Evolutionary conservation across 129 eudicot species (phyloP), one percentile per base, ranked within the genome.

Genomic region (Chrysanthemum lavandulifolium): DNA sequence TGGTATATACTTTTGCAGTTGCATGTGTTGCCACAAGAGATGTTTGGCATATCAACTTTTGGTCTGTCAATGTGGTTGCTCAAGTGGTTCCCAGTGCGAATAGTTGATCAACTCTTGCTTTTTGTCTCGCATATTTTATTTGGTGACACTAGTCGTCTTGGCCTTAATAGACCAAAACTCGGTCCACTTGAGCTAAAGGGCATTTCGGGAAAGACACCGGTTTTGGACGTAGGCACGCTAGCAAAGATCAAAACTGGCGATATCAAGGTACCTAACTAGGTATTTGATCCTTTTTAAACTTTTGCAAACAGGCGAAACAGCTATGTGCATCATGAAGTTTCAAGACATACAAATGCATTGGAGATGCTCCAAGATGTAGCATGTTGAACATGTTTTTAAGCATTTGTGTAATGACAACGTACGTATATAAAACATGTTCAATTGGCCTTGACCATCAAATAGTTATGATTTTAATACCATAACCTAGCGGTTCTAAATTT

Each of bases 21-120:
- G 74, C 93, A 87, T 76, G 86, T 87, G 19, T 77, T 84, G 76
- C 93, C 93, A 16, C 87, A 77, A 73, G 80, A 87, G 69, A 74
- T 87, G 85, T 69, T 87, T 31, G 87, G 93, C 50, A 82, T 68
- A 54, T 87, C 93, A 71, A 87, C 89, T 45, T 87, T 84, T 71
- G 87, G 84, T 29, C 47, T 87, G 16, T 77, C 93, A 52, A 82
- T 82, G 80, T 69, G 79, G 77, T 60, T 87, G 78, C 80, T 84
- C 61, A 84, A 82, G 77, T 87, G 87, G 87, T 70, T 87, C 10
- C 84, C 89, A 4, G 50, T 84, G 77, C 67, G 79, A 51, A 51
- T 84, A 45, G 93, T 82, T 25, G 93, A 87, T 57, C 71, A 15
- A 14, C 61, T 87, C 56, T 79, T 87, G 80, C 84, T 87, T 67